Evolutionary conservation across 441 rosid species (phyloP).

Genomic region (Jatropha multifida): DNA sequence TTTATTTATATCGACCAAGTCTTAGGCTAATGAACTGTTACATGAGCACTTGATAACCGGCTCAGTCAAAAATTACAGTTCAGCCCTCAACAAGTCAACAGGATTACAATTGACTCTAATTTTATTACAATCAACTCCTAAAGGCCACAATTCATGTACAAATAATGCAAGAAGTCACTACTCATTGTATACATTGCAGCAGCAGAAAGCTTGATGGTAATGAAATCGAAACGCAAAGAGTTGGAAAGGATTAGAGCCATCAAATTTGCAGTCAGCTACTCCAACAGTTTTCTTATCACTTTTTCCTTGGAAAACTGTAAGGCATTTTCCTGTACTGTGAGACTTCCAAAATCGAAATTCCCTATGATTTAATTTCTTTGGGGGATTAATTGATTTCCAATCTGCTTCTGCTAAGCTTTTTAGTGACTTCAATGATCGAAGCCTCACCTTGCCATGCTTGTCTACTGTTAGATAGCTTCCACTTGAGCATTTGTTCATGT

Average conservation of each 20-base stretch:
- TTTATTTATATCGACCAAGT: no score
- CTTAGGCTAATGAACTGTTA: no score
- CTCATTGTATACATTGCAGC: slow-evolving; percentile 44
- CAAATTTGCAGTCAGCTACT: slow-evolving; percentile 48
- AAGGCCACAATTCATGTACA: no score
- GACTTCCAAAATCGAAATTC: slow-evolving; percentile 44
- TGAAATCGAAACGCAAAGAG: slow-evolving; percentile 54
- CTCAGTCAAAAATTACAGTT: no score
- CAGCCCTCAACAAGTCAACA: no score
- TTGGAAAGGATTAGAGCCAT: slow-evolving; percentile 47
- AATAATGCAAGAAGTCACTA: slow-evolving; percentile 18
- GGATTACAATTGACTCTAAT: no score
- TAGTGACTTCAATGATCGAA: slow-evolving; percentile 36
- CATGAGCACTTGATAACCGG: no score
- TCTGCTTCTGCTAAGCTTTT: slow-evolving; percentile 43
- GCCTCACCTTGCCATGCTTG: slow-evolving; percentile 39
- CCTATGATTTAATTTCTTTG: slow-evolving; percentile 36
- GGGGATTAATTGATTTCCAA: slow-evolving; percentile 47
- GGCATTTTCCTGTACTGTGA: slow-evolving; percentile 46
- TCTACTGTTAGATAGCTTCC: slow-evolving; percentile 43
- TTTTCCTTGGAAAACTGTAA: slow-evolving; percentile 33
- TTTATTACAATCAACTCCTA: no score
- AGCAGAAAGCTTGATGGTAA: slow-evolving; percentile 50
- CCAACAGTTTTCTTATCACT: slow-evolving; percentile 34
- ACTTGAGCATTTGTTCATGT: slow-evolving; percentile 48